phyloP scores from a whole-genome alignment of 1,139 yeast species.

The Eremothecium gossypii region DNA sequence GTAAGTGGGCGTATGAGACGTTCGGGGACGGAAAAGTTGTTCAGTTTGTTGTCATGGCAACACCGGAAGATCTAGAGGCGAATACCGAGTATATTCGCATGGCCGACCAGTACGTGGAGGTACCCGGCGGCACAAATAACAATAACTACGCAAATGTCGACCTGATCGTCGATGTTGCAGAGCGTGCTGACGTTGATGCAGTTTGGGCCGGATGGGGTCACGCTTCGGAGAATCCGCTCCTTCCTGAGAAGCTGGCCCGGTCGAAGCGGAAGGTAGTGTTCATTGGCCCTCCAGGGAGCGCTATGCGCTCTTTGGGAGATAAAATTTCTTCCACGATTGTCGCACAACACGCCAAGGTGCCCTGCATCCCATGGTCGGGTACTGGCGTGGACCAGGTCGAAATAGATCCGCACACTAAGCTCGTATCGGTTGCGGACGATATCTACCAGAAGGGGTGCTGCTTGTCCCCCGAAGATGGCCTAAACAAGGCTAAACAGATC shows the following conservation, averaged over 20 bases:
- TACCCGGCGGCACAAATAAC: conserved; percentile 98
- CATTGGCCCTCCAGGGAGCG: conserved; percentile 97
- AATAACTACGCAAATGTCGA: conserved; percentile 98
- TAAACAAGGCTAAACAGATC: conserved; percentile 68
- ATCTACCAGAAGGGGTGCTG: conserved; percentile 86
- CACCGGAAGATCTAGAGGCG: conserved; percentile 95
- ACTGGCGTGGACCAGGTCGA: conserved; percentile 83
- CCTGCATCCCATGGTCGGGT: conserved; percentile 99
- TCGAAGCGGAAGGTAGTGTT: conserved; percentile 83
- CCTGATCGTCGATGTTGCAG: conserved; percentile 92
- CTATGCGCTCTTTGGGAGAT: conserved; percentile 99
- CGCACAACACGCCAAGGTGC: conserved; percentile 96
- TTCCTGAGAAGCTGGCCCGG: conserved; percentile 88
- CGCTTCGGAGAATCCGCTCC: conserved; percentile 91
- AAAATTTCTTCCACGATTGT: conserved; percentile 95
- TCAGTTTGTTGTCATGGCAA: conserved; percentile 95
- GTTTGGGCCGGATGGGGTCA: conserved; percentile 99
- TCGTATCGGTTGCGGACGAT: conserved; percentile 81
- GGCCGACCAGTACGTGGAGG: conserved; percentile 98
- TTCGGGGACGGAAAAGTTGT: conserved; percentile 92
- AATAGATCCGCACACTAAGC: conserved; percentile 55
- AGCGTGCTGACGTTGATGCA: conserved; percentile 92
- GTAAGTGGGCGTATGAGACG: conserved; percentile 98
- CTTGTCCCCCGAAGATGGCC: conserved; percentile 77
- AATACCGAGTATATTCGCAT: conserved; percentile 96